phyloP scores from a whole-genome alignment of 305 asterid species.

The Solanum aculeatissimum region DNA sequence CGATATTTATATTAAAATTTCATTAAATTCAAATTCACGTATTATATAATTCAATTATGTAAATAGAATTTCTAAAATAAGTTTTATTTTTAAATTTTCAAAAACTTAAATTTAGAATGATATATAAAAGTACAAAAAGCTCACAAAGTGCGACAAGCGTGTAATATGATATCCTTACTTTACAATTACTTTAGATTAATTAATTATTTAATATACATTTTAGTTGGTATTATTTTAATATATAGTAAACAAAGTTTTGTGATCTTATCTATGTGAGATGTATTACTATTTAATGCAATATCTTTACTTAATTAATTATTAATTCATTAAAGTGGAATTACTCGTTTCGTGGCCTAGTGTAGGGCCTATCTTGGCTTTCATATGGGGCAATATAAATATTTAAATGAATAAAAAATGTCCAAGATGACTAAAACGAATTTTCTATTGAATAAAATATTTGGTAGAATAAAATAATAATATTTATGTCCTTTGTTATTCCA shows the following conservation, averaged over 20 bases:
- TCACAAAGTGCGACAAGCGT: slow-evolving; percentile 46
- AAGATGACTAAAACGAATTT: slow-evolving; percentile 5
- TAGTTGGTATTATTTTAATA: not conserved
- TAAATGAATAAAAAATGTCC: slow-evolving; percentile 1
- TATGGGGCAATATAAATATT: slow-evolving; percentile 22
- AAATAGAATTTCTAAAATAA: no score
- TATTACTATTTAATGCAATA: not conserved
- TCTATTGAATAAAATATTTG: slow-evolving; percentile 2
- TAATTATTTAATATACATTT: not conserved
- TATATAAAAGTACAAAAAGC: slow-evolving; percentile 1
- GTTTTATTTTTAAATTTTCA: no score
- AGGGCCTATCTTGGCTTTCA: slow-evolving; percentile 41
- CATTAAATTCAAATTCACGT: no score
- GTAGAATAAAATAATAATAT: not conserved
- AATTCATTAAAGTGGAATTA: not conserved
- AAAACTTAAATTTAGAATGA: no score
- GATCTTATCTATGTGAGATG: slow-evolving; percentile 22
- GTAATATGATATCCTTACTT: slow-evolving; percentile 36
- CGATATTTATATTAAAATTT: no score
- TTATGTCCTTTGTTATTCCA: slow-evolving; percentile 12
- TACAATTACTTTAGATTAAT: slow-evolving; percentile 11
- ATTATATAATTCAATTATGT: no score
- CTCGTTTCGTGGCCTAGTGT: slow-evolving; percentile 5
- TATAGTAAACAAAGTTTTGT: not conserved
- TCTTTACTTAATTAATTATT: not conserved